Evolutionary conservation across 2,329 filamentous ascomycete genomes (phyloP), one percentile per base, ranked within the genome.

Genomic region (Neonectria ditissima): DNA sequence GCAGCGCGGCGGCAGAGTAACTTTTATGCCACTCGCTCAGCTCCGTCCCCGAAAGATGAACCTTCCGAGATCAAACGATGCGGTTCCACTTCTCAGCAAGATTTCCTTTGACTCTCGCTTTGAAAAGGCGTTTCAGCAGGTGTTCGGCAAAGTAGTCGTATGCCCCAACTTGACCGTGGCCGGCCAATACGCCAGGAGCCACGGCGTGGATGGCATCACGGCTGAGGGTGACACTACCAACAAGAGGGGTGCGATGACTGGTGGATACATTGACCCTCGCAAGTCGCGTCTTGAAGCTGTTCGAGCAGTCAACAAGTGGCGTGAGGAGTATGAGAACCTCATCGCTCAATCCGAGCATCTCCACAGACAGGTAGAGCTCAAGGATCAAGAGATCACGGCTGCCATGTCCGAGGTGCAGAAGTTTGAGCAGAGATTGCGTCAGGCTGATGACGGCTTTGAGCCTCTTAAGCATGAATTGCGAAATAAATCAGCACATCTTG

Each of bases 131-230:
- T 96, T 99, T 77, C 90, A 92, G 75, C 94, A 97, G 76, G 93
- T 99, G 1, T 99, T 99, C 79, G 96, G 94, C 50, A 97, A 93
- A 78, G 96, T 93, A 0, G 93, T 99, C 55, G 91, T 99, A 59
- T 98, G 96, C 70, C 94, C 95, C 3, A 97, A 93, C 70, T 82
- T 99, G 66, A 88, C 92, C 52, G 88, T 97, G 62, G 96, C 94
- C 51, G 89, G 92, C 13, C 94, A 97, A 75, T 97, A 97, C 76
- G 93, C 96, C 22, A 89, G 95, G 73, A 97, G 92, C 72, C 95
- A 98, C 73, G 92, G 92, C 18, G 90, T 98, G 24, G 94, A 94
- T 72, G 94, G 93, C 34, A 97, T 99, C 69, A 99, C 96, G 0
- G 92, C 93, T 4, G 94, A 98, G 61, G 96, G 96, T 78, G 95